phyloP scores from a whole-genome alignment of 192 early-diverging fungal species.

The Entophlyctis luteolus region DNA sequence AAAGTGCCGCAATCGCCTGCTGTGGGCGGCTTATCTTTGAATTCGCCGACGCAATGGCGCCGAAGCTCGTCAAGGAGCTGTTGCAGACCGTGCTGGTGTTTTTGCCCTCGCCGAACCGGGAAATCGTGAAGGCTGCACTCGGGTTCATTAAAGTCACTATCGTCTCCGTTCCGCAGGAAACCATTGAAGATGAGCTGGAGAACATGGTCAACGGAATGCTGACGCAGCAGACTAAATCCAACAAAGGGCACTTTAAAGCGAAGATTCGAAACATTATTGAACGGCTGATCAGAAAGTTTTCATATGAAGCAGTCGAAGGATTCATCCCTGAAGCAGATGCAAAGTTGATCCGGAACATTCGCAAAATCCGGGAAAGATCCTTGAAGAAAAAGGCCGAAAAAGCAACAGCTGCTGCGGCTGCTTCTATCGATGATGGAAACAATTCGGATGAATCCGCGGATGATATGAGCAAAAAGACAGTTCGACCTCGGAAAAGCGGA shows the following conservation, averaged over 20 bases:
- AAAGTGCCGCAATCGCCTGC: conserved; percentile 81
- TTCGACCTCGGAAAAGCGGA: conserved; percentile 1
- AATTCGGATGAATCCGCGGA: conserved; percentile 48
- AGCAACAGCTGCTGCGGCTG: conserved; percentile 1
- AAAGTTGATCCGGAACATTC: conserved; percentile 88
- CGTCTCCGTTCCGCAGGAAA: conserved; percentile 68
- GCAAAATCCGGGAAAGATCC: conserved; percentile 78
- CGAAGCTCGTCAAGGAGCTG: conserved; percentile 65
- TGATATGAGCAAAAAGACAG: conserved; percentile 34
- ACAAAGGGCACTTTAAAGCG: conserved; percentile 68
- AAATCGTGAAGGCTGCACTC: conserved; percentile 85
- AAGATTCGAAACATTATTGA: conserved; percentile 92
- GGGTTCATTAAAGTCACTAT: conserved; percentile 92
- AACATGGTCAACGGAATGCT: conserved; percentile 54
- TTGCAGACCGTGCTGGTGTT: conserved; percentile 76
- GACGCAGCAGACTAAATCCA: conserved; percentile 11
- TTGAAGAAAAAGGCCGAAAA: conserved; percentile 65
- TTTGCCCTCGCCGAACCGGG: conserved; percentile 75
- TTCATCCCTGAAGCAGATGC: conserved; percentile 81
- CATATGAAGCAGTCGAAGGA: conserved; percentile 72
- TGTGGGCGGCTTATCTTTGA: conserved; percentile 88
- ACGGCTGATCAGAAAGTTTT: conserved; percentile 80
- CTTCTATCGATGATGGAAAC: conserved; percentile 39
- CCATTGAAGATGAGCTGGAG: conserved; percentile 67
- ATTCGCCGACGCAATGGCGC: conserved; percentile 71